Evolutionary conservation across 768 basidiomycete species (phyloP).

Genomic region (Russula sp.): DNA sequence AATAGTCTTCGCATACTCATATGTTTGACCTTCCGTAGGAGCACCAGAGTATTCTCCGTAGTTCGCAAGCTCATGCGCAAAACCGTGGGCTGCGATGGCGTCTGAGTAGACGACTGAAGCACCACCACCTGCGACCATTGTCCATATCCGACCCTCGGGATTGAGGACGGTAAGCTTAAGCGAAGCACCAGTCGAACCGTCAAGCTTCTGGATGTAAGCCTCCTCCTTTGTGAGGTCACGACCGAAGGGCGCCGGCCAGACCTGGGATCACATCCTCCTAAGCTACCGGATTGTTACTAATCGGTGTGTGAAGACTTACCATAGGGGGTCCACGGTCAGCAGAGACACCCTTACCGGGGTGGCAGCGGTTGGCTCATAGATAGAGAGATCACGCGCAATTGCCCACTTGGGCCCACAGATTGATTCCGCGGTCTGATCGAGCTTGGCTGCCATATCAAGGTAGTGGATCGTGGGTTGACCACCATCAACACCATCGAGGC

Average conservation of each 20-base stretch:
- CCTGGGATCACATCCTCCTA: slow-evolving; percentile 38
- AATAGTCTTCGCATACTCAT: slow-evolving; percentile 99
- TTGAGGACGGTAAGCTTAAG: slow-evolving; percentile 98
- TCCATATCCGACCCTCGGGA: slow-evolving; percentile 94
- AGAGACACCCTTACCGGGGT: slow-evolving; percentile 52
- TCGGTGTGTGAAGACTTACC: slow-evolving; percentile 44
- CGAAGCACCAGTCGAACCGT: slow-evolving; percentile 94
- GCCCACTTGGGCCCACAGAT: slow-evolving; percentile 99
- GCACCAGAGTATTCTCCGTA: slow-evolving; percentile 99
- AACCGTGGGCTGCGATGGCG: slow-evolving; percentile 88
- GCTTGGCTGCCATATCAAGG: slow-evolving; percentile 99
- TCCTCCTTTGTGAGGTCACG: slow-evolving; percentile 98
- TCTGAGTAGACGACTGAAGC: slow-evolving; percentile 67
- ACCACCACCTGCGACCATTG: slow-evolving; percentile 99
- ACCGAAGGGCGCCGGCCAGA: slow-evolving; percentile 93
- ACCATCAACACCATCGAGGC: slow-evolving; percentile 74
- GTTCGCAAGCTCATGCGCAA: slow-evolving; percentile 96
- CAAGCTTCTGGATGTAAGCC: slow-evolving; percentile 98
- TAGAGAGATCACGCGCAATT: slow-evolving; percentile 84
- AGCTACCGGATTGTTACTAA: neutral
- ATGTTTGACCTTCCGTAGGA: slow-evolving; percentile 96
- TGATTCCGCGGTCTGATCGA: slow-evolving; percentile 98
- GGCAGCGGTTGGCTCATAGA: slow-evolving; percentile 58
- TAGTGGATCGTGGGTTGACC: slow-evolving; percentile 82
- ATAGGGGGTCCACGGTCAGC: slow-evolving; percentile 97